Evolutionary conservation across 768 basidiomycete genomes (phyloP), one percentile per base, ranked within the genome.

Genomic region (Tricholoma hemisulphureum): DNA sequence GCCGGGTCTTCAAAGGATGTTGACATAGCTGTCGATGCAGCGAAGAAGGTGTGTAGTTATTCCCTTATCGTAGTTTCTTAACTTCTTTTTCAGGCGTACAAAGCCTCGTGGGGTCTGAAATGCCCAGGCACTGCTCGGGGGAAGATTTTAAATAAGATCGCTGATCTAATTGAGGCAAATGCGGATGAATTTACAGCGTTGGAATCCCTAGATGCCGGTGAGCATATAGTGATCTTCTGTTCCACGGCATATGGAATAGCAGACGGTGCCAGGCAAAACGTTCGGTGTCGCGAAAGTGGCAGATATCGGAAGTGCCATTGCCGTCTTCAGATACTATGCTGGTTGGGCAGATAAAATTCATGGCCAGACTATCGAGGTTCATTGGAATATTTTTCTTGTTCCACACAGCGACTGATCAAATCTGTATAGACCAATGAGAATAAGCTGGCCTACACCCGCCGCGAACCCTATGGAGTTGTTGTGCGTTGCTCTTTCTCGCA

Each of bases 41-140:
- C 86, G 0, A 80, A 80, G 57, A 79, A 79, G 66, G 86, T 67
- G 45, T 45, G 55, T 51, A 21, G 6, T 32, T 4, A 23, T 24
- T 7, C 5, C 24, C 4, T 53, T 14, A 37, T 23, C 23, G 31
- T 52, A 14, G 29, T 11, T 6, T 21, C 23, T 21, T 21, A 7
- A 7, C n/a, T 18, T 3, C 28, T 32, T 18, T 23, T 7, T 23
- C 49, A 73, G 70, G 75, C 75, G 4, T 75, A 68, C 68, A 82
- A 87, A 21, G 83, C 81, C 10, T 68, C 72, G 37, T 91, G 92
- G 89, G 89, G 90, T 34, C 71, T 84, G 59, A 82, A 86, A 61
- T 63, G 67, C 26, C 73, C 84, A 3, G 87, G 85, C 24, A 4
- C 53, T 6, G 49, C 56, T 8, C 67, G 74, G 7, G 69, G 69